A percentile compares a stretch with the other conserved stretches of the same genome.
Evolutionary conservation across 2,329 filamentous ascomycete species (phyloP).

Genomic region (Sarocladium strictum): DNA sequence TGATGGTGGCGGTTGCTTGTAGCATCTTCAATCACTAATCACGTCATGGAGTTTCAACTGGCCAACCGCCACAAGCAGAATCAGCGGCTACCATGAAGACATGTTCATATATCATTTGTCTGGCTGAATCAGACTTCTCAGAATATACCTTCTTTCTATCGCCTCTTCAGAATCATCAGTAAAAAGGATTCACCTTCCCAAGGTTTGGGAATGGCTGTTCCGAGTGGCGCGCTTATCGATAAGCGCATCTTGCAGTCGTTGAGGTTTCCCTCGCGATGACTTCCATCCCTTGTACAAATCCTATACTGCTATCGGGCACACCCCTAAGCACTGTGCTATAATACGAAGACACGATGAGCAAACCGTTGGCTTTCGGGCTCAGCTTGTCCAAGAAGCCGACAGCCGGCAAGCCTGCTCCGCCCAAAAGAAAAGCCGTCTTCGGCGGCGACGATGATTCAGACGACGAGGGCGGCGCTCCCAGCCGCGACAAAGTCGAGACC

Average conservation of each 20-base stretch:
- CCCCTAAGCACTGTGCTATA: too few species aligned
- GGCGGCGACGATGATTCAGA: constrained; percentile 54
- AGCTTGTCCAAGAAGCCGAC: constrained; percentile 54
- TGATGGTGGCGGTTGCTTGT: background rate
- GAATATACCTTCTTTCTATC: too few species aligned
- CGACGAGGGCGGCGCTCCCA: constrained; percentile 30
- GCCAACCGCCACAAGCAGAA: constrained; percentile 12
- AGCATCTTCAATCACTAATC: constrained; percentile 9
- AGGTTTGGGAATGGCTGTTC: too few species aligned
- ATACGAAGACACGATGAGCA: constrained; percentile 33
- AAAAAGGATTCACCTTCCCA: too few species aligned
- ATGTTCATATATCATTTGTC: too few species aligned
- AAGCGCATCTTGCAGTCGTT: constrained; percentile 10
- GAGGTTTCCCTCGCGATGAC: background rate
- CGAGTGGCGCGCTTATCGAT: constrained; percentile 7
- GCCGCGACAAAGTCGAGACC: constrained; percentile 38
- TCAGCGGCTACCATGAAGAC: too few species aligned
- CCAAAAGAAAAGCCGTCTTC: constrained; percentile 51
- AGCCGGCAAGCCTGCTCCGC: constrained; percentile 40
- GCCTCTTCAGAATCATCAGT: too few species aligned
- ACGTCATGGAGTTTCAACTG: constrained; percentile 12
- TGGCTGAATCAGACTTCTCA: too few species aligned
- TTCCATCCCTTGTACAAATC: too few species aligned
- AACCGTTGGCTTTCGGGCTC: constrained; percentile 48
- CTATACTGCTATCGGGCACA: too few species aligned